Percentiles rank a stretch among this genome's conserved stretches.
These are phyloP conservation scores for Russula brevipes DNA, from an alignment of 768 basidiomycete genomes.

Conservation along the genomic window DNA sequence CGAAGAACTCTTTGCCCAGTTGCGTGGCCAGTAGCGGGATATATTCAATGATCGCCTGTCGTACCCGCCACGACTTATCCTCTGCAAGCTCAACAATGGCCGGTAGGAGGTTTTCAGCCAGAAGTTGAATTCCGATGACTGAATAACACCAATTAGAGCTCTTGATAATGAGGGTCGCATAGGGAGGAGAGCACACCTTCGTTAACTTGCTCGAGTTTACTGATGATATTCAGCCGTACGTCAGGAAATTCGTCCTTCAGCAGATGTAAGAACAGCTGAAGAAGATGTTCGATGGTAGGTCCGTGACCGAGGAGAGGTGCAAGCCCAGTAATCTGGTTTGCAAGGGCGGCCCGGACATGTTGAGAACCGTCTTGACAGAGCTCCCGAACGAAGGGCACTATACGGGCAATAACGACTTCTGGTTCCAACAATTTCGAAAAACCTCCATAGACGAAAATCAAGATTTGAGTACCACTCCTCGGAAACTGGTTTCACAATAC, in stretches of 20 bases:
- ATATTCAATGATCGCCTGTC: slow-evolving; percentile 99
- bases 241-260: slow-evolving; percentile 99
- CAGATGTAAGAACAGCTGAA: slow-evolving; percentile 92
- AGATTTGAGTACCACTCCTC: slow-evolving; percentile 16
- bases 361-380: slow-evolving; percentile 91
- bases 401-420: slow-evolving; percentile 87
- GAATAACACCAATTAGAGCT: slow-evolving; percentile 16
- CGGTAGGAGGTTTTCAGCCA: slow-evolving; percentile 92
- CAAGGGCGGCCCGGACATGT: slow-evolving; percentile 94
- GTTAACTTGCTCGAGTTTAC: slow-evolving; percentile 96
- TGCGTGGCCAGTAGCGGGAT: slow-evolving; percentile 99
- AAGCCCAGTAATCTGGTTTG: slow-evolving; percentile 92
- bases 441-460: slow-evolving; percentile 43
- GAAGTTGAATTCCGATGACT: slow-evolving; percentile 97
- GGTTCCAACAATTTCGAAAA: slow-evolving; percentile 92
- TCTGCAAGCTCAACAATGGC: slow-evolving; percentile 98
- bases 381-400: slow-evolving; percentile 93
- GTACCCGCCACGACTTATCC: slow-evolving; percentile 99
- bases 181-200: slow-evolving; percentile 46
- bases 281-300: slow-evolving; percentile 91
- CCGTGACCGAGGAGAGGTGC: slow-evolving; percentile 92
- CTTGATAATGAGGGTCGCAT: neutral
- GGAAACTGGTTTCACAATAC: slow-evolving; percentile 37
- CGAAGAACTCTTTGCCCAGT: slow-evolving; percentile 93
- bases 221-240: slow-evolving; percentile 95